phyloP scores from a whole-genome alignment of 179 eudicot genomes.

The Carnegiea gigantea region DNA sequence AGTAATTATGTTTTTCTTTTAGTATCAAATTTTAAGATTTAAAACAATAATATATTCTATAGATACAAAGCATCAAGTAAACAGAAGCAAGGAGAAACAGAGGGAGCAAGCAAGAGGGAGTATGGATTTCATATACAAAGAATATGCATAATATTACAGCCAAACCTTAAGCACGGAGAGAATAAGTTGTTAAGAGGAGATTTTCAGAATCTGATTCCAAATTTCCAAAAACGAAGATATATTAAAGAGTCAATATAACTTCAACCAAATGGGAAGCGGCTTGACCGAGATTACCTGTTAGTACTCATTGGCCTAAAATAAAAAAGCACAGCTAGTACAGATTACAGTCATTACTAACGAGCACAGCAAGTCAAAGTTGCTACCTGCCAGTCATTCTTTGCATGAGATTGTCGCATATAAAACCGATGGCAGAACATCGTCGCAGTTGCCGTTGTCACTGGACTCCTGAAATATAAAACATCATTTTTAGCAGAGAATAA shows the following conservation, averaged over 20 bases:
- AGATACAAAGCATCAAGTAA: slow-evolving; percentile 3
- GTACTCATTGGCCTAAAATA: background rate
- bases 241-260: background rate
- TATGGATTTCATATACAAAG: background rate
- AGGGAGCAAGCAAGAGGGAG: background rate
- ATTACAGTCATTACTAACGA: background rate
- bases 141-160: background rate
- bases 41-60: background rate
- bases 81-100: background rate
- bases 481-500: slow-evolving; percentile 5
- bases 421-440: slow-evolving; percentile 76
- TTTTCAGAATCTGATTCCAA: background rate
- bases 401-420: slow-evolving; percentile 71
- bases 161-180: background rate
- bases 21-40: background rate
- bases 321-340: background rate
- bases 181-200: background rate
- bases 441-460: slow-evolving; percentile 66
- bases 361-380: slow-evolving; percentile 10
- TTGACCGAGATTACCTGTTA: no score
- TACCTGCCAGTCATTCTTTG: slow-evolving; percentile 85
- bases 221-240: background rate
- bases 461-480: slow-evolving; percentile 53
- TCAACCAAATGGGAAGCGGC: background rate
- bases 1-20: background rate